Conservation (phyloP, 345 rosid species). For the Leavenworthia alabamica region DNA sequence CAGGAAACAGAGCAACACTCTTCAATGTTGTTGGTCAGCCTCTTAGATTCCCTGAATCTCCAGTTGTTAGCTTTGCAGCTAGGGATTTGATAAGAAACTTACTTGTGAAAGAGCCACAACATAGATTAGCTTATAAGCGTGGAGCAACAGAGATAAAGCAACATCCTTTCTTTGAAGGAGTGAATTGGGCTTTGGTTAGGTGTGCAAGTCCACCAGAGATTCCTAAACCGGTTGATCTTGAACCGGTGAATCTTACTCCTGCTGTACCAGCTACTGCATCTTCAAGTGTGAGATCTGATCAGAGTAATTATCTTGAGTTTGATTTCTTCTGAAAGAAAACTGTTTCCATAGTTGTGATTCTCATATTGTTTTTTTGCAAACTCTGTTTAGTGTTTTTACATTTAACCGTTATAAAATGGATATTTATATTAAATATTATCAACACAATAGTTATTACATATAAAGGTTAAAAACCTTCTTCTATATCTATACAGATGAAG, state of each 20-base stretch:
- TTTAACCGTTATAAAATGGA: not conserved
- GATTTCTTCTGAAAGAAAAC: slow-evolving; percentile 59
- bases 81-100: slow-evolving; percentile 73
- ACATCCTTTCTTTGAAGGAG: slow-evolving; percentile 79
- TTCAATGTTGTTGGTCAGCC: slow-evolving; percentile 79
- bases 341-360: slow-evolving; percentile 9
- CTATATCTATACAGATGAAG: slow-evolving; percentile 1
- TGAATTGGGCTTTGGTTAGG: slow-evolving; percentile 77
- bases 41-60: slow-evolving; percentile 64
- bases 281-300: slow-evolving; percentile 44
- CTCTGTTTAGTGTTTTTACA: slow-evolving; percentile 20
- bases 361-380: slow-evolving; percentile 19
- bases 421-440: not conserved
- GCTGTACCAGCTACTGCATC: slow-evolving; percentile 32
- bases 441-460: slow-evolving; percentile 17
- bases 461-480: not conserved
- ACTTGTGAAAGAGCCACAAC: slow-evolving; percentile 77
- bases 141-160: slow-evolving; percentile 83
- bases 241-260: slow-evolving; percentile 31
- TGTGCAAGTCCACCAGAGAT: slow-evolving; percentile 79
- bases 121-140: slow-evolving; percentile 65
- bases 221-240: slow-evolving; percentile 64
- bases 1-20: slow-evolving; percentile 76
- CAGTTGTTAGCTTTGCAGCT: slow-evolving; percentile 66
- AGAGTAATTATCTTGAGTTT: slow-evolving; percentile 59